Evolutionary conservation across 2,329 filamentous ascomycete genomes (phyloP).

Genomic region (Rugonectria rugulosa): DNA sequence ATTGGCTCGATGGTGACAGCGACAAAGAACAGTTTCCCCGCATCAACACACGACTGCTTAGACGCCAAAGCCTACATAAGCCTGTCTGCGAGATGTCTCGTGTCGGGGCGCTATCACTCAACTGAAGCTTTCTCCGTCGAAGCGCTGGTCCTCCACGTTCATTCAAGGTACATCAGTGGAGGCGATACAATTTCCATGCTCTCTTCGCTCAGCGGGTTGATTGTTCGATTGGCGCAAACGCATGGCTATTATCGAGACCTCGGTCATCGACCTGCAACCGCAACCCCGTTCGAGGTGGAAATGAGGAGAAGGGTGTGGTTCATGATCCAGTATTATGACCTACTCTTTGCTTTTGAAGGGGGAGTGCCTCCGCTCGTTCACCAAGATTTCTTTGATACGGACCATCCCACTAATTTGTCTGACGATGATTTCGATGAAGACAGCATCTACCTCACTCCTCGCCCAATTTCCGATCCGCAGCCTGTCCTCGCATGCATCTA

Average conservation of each 20-base stretch:
- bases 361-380: conserved; percentile 14
- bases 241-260: conserved; percentile 10
- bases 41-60: not conserved
- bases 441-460: not conserved
- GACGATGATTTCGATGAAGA: conserved; percentile 26
- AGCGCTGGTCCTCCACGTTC: conserved; percentile 17
- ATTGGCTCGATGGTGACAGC: conserved; percentile 3
- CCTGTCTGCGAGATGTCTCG: conserved; percentile 16
- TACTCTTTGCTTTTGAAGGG: conserved; percentile 18
- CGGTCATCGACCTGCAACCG: not conserved
- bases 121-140: conserved; percentile 15
- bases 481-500: conserved; percentile 2
- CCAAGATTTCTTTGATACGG: not conserved
- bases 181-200: not conserved
- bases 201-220: not conserved
- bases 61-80: not conserved
- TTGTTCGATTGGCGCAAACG: conserved; percentile 18
- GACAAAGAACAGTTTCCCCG: accelerated
- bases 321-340: conserved; percentile 21
- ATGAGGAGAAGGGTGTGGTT: conserved; percentile 25
- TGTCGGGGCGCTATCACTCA: conserved; percentile 11
- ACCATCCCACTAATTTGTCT: not conserved
- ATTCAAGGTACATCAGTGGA: conserved; percentile 1
- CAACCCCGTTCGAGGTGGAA: conserved; percentile 17
- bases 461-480: not conserved